Evolutionary conservation across 2,329 filamentous ascomycete genomes (phyloP), one percentile per base, ranked within the genome.

Genomic region (Seiridium cupressi): DNA sequence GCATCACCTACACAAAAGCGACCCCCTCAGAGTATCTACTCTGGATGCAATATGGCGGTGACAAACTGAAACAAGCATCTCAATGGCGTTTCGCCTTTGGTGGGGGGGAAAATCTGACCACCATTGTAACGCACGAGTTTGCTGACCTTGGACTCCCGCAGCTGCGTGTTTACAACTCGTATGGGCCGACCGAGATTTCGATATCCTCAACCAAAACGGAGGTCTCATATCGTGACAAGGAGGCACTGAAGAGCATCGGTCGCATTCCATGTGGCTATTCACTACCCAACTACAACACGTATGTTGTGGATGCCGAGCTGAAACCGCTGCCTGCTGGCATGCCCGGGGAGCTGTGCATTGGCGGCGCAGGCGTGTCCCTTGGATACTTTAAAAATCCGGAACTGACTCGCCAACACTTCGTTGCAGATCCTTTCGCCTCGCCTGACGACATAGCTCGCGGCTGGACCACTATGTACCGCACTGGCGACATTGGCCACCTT

Each of bases 291-390:
- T 64, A 64, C 32, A 3, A 10, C 1, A 57, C 71, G 26, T 79
- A 76, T 60, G 71, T 83, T 44, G 32, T 82, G 0, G 79, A 81
- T 61, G 61, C 71, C 3, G 40, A 77, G 1, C 63, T 70, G 18
- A 56, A 72, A 11, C 68, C 73, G 0, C 62, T 79, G 2, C 77
- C 80, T 1, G 47, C 70, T 8, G 79, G 79, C 0, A 61, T 77
- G 2, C 64, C 73, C 0, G 81, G 81, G 3, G 78, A 82, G 61
- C 69, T 83, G 3, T 70, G 53, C 35, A 69, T 83, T 36, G 75
- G 68, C 13, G 78, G 78, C 3, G 62, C 68, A 2, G 74, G 74
- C 4, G 70, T 78, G 2, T 66, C 70, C 1, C 13, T 58, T 5
- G 74, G 75, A 2, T 80, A 80, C 58, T 49, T 75, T 0, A 67